Base-by-base conservation (phyloP, 1,284 basidiomycete genomes). In the Papiliotrema laurentii region DNA sequence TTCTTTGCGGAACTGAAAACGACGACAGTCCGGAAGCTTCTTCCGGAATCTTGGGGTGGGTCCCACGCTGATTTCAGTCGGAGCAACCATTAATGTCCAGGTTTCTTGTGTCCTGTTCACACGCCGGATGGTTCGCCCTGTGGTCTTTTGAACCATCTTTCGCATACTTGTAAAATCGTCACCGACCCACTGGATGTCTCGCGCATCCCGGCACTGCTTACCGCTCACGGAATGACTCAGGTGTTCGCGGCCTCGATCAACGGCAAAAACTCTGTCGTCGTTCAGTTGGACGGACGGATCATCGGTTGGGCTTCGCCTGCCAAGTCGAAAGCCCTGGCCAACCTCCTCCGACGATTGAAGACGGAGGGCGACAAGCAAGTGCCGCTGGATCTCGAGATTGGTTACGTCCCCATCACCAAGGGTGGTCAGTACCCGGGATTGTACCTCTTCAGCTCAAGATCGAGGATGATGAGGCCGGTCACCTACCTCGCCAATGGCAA, bases 1-100 rank as follows among this genome's bases (percentile, higher is more conserved):
- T 99, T 99, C 83, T 99, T 98, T 69, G 91, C 94, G 21, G 93
- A 98, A 72, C 82, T 98, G 54, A 98, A 98, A 79, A 99, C 96
- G 1, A 99, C 96, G 0, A 86, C 92, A 21, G 96, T 99, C 42
- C 87, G 96, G 64, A 98, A 98, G 75, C 78, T 99, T 53, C 78
- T 98, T 19, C 96, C 96, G 13, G 96, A 99, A 76, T 89, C 96
- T 31, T 99, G 96, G 96, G 94, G 88, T 88, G 64, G 58, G 80
- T 68, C 11, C 18, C 21, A 2, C n/a, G n/a, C n/a, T n/a, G 14
- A 30, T 18, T 28, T 18, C 21, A 10, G 30, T 10, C 10, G 30
- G n/a, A 33, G 30, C 30, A 33, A 10, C 30, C 9, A 10, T 33
- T 9, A 33, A 9, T 10, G 10, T 37, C 18, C 48, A 89, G 87